A percentile compares a stretch with the other conserved stretches of the same genome.
Evolutionary conservation across 2,329 filamentous ascomycete genomes (phyloP).

Genomic region (Lachnellula arida): DNA sequence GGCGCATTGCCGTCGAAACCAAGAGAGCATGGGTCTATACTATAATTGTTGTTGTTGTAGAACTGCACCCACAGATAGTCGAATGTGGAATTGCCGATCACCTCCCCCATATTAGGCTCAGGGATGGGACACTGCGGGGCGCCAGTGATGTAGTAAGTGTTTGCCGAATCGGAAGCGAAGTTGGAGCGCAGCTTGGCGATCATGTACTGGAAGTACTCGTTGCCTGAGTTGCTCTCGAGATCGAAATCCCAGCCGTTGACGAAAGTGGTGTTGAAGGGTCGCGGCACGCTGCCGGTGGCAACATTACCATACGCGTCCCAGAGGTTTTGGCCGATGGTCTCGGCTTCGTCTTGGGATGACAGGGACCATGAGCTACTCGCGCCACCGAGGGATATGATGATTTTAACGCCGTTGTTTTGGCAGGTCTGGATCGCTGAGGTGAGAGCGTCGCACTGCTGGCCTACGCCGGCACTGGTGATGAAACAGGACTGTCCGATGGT

Average conservation of each 20-base stretch:
- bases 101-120: constrained; percentile 38
- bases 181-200: constrained; percentile 27
- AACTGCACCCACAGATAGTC: constrained; percentile 43
- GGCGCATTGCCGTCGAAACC: constrained; percentile 14
- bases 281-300: constrained; percentile 29
- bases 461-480: constrained; percentile 33
- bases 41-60: constrained; percentile 38
- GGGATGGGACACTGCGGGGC: constrained; percentile 44
- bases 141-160: constrained; percentile 43
- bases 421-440: constrained; percentile 40
- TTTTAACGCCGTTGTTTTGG: constrained; percentile 39
- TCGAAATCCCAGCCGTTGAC: constrained; percentile 52
- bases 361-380: constrained; percentile 35
- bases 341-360: constrained; percentile 34
- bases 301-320: constrained; percentile 43
- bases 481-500: constrained; percentile 37
- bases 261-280: constrained; percentile 43
- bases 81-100: constrained; percentile 37
- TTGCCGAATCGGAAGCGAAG: constrained; percentile 32
- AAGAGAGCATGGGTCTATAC: constrained; percentile 5
- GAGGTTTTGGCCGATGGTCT: constrained; percentile 39
- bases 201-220: constrained; percentile 27
- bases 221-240: constrained; percentile 35
- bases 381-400: constrained; percentile 43
- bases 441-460: constrained; percentile 37